phyloP scores from a whole-genome alignment of 345 rosid genomes.

The Litchi chinensis region DNA sequence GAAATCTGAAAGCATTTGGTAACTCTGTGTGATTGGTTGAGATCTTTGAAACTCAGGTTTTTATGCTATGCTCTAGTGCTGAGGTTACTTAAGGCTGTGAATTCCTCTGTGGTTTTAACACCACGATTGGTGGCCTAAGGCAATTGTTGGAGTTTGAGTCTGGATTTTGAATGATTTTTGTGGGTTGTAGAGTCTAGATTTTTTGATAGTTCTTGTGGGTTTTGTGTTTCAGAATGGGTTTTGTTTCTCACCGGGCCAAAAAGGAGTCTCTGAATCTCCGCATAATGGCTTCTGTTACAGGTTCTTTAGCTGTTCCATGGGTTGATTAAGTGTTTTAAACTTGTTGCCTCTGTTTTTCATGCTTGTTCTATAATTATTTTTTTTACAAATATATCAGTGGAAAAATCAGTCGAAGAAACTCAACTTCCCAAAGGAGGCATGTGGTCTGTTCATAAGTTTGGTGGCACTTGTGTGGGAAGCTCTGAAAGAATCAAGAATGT shows the following conservation, averaged over 20 bases:
- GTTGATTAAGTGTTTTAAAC: background rate
- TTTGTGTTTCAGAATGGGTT: conserved; percentile 37
- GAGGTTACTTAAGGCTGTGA: background rate
- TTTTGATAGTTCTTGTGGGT: background rate
- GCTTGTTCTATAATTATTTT: conserved; percentile 1
- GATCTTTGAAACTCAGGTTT: background rate
- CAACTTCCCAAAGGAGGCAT: conserved; percentile 61
- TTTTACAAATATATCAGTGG: conserved; percentile 53
- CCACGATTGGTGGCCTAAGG: background rate
- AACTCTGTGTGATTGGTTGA: background rate
- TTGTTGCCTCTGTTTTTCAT: background rate
- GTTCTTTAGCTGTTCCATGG: conserved; percentile 32
- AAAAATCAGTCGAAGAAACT: conserved; percentile 45
- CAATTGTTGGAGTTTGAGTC: background rate
- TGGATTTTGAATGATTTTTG: background rate
- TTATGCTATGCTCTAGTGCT: background rate
- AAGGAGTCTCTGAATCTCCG: conserved; percentile 34
- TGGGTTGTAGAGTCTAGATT: background rate
- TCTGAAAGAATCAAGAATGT: conserved; percentile 87
- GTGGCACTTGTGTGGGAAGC: conserved; percentile 96
- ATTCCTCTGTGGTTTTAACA: background rate
- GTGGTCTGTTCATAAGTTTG: conserved; percentile 98
- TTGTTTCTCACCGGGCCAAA: conserved; percentile 31
- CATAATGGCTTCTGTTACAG: conserved; percentile 55
- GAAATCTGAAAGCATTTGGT: background rate